phyloP scores from a whole-genome alignment of 1,284 basidiomycete genomes.

The Rhodotorula sp. region DNA sequence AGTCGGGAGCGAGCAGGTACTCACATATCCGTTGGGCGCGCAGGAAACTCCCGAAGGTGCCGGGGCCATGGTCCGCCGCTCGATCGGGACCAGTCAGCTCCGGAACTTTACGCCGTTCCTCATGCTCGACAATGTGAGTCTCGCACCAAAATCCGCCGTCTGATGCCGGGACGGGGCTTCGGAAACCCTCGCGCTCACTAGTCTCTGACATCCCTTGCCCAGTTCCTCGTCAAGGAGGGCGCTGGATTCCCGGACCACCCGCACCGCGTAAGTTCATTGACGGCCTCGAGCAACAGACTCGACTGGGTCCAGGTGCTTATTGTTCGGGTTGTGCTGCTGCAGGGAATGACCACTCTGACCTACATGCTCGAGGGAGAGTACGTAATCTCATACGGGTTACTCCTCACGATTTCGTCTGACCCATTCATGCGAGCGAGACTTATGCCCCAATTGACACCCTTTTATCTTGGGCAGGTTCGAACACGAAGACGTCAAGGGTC shows the following conservation, averaged over 20 bases:
- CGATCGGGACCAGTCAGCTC: constrained; percentile 72
- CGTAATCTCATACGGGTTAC: background rate
- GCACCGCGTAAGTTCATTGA: constrained; percentile 60
- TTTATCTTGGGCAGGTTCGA: constrained; percentile 53
- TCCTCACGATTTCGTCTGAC: background rate
- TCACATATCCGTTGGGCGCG: too few relatives aligned
- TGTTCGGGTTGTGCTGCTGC: constrained; percentile 44
- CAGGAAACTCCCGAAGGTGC: constrained; percentile 76
- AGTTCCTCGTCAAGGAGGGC: constrained; percentile 14
- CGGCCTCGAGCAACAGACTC: background rate
- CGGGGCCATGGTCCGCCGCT: constrained; percentile 81
- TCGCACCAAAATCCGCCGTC: constrained; percentile 20
- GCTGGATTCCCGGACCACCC: constrained; percentile 69
- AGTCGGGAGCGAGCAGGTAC: background rate
- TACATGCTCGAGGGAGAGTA: constrained; percentile 79
- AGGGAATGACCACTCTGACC: constrained; percentile 78
- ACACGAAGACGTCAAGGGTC: constrained; percentile 91
- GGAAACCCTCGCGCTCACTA: background rate
- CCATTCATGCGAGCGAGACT: background rate
- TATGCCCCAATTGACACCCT: background rate
- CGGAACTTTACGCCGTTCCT: constrained; percentile 86
- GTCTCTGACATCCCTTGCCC: background rate
- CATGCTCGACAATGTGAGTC: constrained; percentile 54
- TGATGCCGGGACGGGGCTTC: too few relatives aligned
- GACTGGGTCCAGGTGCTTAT: background rate